Conservation (phyloP, 306 rosid species). For the Cajanus cajan region DNA sequence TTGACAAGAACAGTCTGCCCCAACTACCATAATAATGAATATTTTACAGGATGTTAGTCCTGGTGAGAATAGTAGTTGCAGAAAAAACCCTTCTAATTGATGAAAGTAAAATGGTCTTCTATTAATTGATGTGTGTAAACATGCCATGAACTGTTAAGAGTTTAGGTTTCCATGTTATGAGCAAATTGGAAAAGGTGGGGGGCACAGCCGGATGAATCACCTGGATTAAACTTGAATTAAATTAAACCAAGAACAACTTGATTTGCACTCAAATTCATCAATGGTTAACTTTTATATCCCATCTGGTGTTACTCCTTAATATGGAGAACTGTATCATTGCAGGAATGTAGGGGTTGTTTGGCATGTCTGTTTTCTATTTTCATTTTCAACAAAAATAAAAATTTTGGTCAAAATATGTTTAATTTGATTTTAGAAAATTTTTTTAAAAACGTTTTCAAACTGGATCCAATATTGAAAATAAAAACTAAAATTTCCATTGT, state of each 20-base stretch:
- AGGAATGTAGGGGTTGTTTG: not conserved
- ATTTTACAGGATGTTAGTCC: conserved; percentile 5
- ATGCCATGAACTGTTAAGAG: not conserved
- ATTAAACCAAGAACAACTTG: not conserved
- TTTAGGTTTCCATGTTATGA: not conserved
- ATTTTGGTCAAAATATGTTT: no score
- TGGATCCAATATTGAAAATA: no score
- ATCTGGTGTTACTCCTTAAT: not conserved
- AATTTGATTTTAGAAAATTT: no score
- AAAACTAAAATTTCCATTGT: no score
- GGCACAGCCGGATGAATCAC: not conserved
- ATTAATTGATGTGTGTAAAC: conserved; percentile 8
- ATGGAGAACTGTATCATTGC: not conserved
- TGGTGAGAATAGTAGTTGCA: not conserved
- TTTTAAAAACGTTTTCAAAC: no score
- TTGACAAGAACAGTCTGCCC: not conserved
- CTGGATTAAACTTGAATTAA: not conserved
- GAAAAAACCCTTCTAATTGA: not conserved
- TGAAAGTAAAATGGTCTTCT: not conserved
- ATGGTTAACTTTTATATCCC: not conserved
- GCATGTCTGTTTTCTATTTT: no score
- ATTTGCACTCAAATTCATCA: conserved; percentile 2
- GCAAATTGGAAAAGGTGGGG: not conserved
- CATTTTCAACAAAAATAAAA: no score
- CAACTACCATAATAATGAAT: not conserved